A percentile compares a stretch with the other conserved stretches of the same genome.
Evolutionary conservation across 73 alveolate genomes (phyloP).

Genomic region (Effrenium voratum): DNA sequence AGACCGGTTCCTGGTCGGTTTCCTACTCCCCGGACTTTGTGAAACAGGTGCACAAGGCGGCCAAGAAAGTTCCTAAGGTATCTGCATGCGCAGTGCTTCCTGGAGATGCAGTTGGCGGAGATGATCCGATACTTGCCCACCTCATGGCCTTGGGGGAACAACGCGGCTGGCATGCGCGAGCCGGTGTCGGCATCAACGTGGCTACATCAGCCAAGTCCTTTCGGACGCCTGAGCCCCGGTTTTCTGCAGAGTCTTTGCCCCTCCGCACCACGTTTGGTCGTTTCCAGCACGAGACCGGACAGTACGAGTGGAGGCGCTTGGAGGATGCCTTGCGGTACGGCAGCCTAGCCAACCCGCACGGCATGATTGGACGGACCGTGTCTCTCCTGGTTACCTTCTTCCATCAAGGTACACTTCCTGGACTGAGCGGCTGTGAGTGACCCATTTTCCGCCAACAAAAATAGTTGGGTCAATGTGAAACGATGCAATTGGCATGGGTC

Average conservation of each 20-base stretch:
- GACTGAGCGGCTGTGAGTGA: background rate
- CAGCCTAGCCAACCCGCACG: slow-evolving; percentile 1
- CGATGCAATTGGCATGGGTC: background rate
- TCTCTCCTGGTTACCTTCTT: background rate
- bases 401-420: background rate
- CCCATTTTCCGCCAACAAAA: background rate
- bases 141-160: background rate
- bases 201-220: slow-evolving; percentile 6
- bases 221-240: background rate
- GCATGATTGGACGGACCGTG: background rate
- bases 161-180: background rate
- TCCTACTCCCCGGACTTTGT: background rate
- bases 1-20: background rate
- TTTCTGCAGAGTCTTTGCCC: background rate
- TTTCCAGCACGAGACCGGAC: background rate
- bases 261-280: background rate
- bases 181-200: background rate
- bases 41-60: slow-evolving; percentile 11
- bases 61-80: background rate
- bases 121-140: background rate
- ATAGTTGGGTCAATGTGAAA: background rate
- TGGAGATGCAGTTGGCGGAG: background rate
- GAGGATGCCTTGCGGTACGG: background rate
- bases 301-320: background rate
- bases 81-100: slow-evolving; percentile 25